Base-by-base conservation (phyloP, 495 filamentous ascomycete genomes). In the Penicillium samsonianum region DNA sequence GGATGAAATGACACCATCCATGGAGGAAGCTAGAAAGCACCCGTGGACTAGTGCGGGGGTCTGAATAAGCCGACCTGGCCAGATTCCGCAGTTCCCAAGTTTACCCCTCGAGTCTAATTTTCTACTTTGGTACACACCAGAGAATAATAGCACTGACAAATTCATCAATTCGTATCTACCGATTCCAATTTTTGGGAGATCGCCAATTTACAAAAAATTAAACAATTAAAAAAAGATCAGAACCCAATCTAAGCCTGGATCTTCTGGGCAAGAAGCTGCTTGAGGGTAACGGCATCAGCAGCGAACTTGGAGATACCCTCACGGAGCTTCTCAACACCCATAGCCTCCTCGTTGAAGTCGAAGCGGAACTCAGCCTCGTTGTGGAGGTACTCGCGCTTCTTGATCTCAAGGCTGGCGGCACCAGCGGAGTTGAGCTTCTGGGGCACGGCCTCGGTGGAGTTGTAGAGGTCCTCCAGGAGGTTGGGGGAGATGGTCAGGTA, bases 241-340 rank as follows among this genome's bases (percentile, higher is more conserved):
- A 56, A 37, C 46, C 35, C 45, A 58, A 66, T 67, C 53, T 78
- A 79, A 60, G 76, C 76, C 76, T 82, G 69, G 67, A 98, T 84
- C 87, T 96, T 97, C 72, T 84, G 73, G 83, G 85, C 85, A 69
- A 99, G 83, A 64, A 96, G 92, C 54, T 84, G 84, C 87, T 97
- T 98, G 58, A 99, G 87, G 50, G 90, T 93, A 58, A 90, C 82
- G 50, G 94, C 93, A 73, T 98, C 94, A 57, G 93, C 95, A 31
- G 95, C 92, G 73, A 99, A 99, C 77, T 95, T 96, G 79, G 90
- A 93, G 82, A 99, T 99, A 80, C 94, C 94, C 79, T 98, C 92
- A 44, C 91, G 86, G 60, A 99, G 85, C 87, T 99, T 99, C 86
- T 97, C 92, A 59, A 95, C 91, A 53, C 90, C 94, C 94, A 99